Evolutionary conservation across 805 yeast species (phyloP).

Genomic region (Maudiozyma saulgeensis): DNA sequence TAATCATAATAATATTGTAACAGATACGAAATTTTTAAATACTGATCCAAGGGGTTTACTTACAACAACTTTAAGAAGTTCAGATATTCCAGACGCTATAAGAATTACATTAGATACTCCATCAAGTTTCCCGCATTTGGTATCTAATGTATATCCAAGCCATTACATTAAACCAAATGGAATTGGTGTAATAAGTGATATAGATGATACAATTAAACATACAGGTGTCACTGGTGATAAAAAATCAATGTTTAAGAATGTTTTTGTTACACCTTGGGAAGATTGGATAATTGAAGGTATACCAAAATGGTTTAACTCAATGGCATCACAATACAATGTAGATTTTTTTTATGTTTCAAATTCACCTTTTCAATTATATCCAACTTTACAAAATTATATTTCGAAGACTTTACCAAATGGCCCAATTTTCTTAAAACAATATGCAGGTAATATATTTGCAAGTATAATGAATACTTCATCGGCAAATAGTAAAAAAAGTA

Average conservation of each 20-base stretch:
- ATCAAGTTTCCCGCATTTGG: slow-evolving; percentile 7
- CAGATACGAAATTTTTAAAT: neutral
- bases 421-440: slow-evolving; percentile 79
- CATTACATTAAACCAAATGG: slow-evolving; percentile 33
- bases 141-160: slow-evolving; percentile 11
- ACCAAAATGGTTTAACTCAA: slow-evolving; percentile 55
- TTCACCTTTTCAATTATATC: slow-evolving; percentile 84
- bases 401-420: slow-evolving; percentile 56
- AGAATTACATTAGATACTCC: slow-evolving; percentile 20
- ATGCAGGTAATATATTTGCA: slow-evolving; percentile 68
- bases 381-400: slow-evolving; percentile 31
- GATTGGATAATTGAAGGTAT: slow-evolving; percentile 72
- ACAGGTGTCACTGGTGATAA: slow-evolving; percentile 90
- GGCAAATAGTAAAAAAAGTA: slow-evolving; percentile 63
- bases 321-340: slow-evolving; percentile 35
- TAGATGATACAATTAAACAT: slow-evolving; percentile 86
- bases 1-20: neutral
- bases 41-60: slow-evolving; percentile 68
- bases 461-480: slow-evolving; percentile 79
- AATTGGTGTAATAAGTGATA: slow-evolving; percentile 73
- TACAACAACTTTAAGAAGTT: slow-evolving; percentile 40
- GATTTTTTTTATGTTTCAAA: slow-evolving; percentile 91
- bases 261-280: slow-evolving; percentile 54
- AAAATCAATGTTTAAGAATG: slow-evolving; percentile 69
- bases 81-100: slow-evolving; percentile 42